Base-by-base conservation (phyloP, 164 flowering plant genomes). In the Buxus sempervirens region DNA sequence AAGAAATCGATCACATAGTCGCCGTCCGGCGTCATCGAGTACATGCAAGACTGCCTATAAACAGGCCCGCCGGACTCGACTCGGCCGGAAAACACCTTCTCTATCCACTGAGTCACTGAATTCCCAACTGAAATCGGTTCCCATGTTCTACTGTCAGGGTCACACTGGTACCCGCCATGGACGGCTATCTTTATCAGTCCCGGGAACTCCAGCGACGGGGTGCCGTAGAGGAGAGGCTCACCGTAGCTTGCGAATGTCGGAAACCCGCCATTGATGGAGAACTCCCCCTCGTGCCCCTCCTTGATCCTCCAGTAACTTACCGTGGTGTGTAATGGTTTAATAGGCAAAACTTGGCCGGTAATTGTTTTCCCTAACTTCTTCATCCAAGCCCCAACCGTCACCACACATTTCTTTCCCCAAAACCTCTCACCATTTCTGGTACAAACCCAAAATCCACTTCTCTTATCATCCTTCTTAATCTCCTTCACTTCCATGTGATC, bases 11-110 rank as follows among this genome's bases (percentile, higher is more conserved):
- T 87, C 83, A 93, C 85, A 36, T 68, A 91, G 66, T 96, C 99
- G 68, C 84, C 95, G 60, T 93, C 98, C 0, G 96, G 96, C 5
- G 96, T 96, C 95, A 93, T 82, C 0, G 99, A 84, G 42, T 96
- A 96, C 90, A 96, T 81, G 65, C 99, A 93, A 1, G 86, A 70
- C 68, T 93, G 97, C 0, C 75, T 77, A 28, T 68, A 9, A 13
- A 81, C 87, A 0, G 98, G 93, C 49, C 63, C 76, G 0, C 4
- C 38, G 0, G 80, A 62, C 60, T 91, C 93, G 1, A 93, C 82
- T 15, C 67, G 58, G 5, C 83, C 93, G 0, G 57, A 48, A 23
- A 93, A 85, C 48, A 70, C 73, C 66, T 26, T 82, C 25, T 73
- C 67, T 0, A 93, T 75, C 94, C 92, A 91, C 48, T 82, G 41